These are phyloP conservation scores for Fraxinus dipetala DNA, from an alignment of 305 asterid species.

Conservation along the genomic window DNA sequence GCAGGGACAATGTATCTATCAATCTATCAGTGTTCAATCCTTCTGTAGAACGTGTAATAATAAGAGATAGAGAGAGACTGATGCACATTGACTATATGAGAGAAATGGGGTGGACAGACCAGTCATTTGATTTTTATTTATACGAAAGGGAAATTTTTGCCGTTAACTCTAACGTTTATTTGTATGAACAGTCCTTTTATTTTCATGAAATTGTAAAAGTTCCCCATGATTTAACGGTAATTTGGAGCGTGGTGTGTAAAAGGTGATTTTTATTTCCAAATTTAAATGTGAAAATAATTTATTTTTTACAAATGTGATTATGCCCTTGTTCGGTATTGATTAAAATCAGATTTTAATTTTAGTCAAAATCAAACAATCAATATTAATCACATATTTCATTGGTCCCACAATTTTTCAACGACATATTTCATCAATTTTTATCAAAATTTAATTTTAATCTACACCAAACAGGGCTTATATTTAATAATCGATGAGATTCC, in stretches of 20 bases:
- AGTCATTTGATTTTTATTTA: slow-evolving; percentile 34
- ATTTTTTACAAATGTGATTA: background rate
- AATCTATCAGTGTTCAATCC: slow-evolving; percentile 1
- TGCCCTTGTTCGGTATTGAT: no score
- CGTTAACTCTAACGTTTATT: slow-evolving; percentile 30
- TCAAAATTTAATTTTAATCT: no score
- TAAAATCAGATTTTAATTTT: no score
- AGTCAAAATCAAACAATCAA: no score
- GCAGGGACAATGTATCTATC: background rate
- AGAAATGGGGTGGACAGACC: background rate
- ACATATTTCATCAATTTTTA: no score
- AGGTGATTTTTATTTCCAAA: background rate
- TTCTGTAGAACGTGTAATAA: background rate
- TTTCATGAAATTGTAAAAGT: slow-evolving; percentile 23
- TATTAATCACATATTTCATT: no score
- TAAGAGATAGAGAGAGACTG: background rate
- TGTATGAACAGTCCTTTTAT: slow-evolving; percentile 28
- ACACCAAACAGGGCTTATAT: no score
- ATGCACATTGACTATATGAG: background rate
- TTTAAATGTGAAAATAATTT: background rate
- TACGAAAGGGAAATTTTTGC: slow-evolving; percentile 28
- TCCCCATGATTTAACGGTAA: slow-evolving; percentile 10
- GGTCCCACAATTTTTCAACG: no score
- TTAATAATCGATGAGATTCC: background rate
- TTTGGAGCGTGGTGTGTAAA: background rate